Percentiles rank a stretch among this genome's conserved stretches.
Conservation (phyloP, 345 rosid species). For the Eutrema heterophyllum region DNA sequence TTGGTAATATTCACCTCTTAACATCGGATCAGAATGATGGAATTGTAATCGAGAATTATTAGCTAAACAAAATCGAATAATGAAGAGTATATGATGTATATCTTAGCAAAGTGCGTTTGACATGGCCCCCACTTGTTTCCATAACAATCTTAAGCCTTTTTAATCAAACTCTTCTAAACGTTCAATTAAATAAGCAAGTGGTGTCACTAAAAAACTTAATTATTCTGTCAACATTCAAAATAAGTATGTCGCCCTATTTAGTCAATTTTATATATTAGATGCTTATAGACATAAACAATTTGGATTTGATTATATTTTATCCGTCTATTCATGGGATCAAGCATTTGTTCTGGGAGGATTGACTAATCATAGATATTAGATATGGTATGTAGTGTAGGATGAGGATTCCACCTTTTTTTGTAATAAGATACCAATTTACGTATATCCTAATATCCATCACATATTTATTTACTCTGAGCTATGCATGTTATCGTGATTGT, state of each 20-base stretch:
- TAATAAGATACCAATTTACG: slow-evolving; percentile 3
- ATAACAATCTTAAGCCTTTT: slow-evolving; percentile 11
- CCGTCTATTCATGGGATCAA: slow-evolving; percentile 18
- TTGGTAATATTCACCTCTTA: slow-evolving; percentile 17
- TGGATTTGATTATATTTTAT: slow-evolving; percentile 8
- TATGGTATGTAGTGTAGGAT: not conserved
- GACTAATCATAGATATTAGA: slow-evolving; percentile 13
- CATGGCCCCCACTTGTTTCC: slow-evolving; percentile 15
- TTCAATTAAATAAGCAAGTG: slow-evolving; percentile 19
- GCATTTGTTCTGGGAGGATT: not conserved
- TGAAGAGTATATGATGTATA: slow-evolving; percentile 11
- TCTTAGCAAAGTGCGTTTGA: slow-evolving; percentile 20
- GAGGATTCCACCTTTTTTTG: not conserved
- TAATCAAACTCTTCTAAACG: slow-evolving; percentile 7
- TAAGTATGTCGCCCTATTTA: not conserved
- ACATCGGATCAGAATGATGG: slow-evolving; percentile 17
- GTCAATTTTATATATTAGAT: slow-evolving; percentile 16
- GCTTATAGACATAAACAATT: slow-evolving; percentile 17
- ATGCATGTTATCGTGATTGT: not conserved
- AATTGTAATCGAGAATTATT: slow-evolving; percentile 4
- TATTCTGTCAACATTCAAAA: slow-evolving; percentile 15
- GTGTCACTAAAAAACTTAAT: slow-evolving; percentile 16
- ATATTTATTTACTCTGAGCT: not conserved
- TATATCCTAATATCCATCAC: not conserved
- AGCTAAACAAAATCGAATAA: slow-evolving; percentile 25